Evolutionary conservation across 306 rosid genomes (phyloP).

Genomic region (Quercus agrifolia): DNA sequence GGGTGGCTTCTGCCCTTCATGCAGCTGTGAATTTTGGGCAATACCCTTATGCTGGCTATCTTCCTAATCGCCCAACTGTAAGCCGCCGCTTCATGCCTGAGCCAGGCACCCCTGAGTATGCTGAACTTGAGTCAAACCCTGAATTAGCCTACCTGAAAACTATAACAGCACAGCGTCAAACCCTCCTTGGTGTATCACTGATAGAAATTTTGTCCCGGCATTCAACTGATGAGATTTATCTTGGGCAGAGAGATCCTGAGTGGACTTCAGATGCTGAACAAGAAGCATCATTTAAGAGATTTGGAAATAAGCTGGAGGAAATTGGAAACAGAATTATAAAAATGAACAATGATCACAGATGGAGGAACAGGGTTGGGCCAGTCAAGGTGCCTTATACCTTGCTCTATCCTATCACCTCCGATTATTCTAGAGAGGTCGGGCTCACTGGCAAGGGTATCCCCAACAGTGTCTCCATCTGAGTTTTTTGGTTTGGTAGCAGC

Average conservation of each 20-base stretch:
- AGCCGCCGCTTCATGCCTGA: slow-evolving; percentile 97
- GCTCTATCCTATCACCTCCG: slow-evolving; percentile 78
- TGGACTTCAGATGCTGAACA: slow-evolving; percentile 68
- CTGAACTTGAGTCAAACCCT: slow-evolving; percentile 62
- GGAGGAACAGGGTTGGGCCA: slow-evolving; percentile 79
- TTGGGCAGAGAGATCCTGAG: slow-evolving; percentile 66
- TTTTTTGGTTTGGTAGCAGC: background rate
- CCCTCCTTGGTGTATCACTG: slow-evolving; percentile 77
- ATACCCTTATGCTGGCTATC: slow-evolving; percentile 87
- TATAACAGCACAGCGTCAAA: slow-evolving; percentile 82
- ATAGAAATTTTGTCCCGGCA: slow-evolving; percentile 80
- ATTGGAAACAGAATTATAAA: slow-evolving; percentile 56
- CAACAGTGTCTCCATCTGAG: slow-evolving; percentile 73
- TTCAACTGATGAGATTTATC: slow-evolving; percentile 81
- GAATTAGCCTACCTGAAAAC: slow-evolving; percentile 75
- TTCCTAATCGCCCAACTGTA: slow-evolving; percentile 90
- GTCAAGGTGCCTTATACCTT: slow-evolving; percentile 72
- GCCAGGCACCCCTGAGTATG: slow-evolving; percentile 69
- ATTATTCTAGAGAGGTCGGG: slow-evolving; percentile 57
- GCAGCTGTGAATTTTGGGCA: slow-evolving; percentile 98
- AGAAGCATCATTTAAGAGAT: slow-evolving; percentile 53
- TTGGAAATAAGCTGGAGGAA: slow-evolving; percentile 41
- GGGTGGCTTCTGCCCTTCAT: slow-evolving; percentile 95
- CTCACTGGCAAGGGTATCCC: slow-evolving; percentile 94
- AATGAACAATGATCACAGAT: slow-evolving; percentile 50